phyloP scores from a whole-genome alignment of 2,329 filamentous ascomycete genomes.

The Exophiala aquamarina region DNA sequence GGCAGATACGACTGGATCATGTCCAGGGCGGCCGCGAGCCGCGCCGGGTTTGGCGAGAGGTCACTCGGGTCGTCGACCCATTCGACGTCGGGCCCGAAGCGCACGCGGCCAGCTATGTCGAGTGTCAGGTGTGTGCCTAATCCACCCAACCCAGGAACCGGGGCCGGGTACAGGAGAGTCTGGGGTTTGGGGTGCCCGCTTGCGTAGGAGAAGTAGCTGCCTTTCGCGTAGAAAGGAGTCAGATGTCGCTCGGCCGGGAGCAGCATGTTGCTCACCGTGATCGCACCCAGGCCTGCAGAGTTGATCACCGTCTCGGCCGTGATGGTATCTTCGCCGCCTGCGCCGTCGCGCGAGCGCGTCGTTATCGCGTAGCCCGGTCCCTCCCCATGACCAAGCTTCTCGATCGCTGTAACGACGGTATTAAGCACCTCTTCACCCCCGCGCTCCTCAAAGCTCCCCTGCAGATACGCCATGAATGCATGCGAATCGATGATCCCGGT shows the following conservation, averaged over 20 bases:
- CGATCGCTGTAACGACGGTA: constrained; percentile 63
- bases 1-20: constrained; percentile 83
- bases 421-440: constrained; percentile 74
- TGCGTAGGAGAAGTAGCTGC: constrained; percentile 87
- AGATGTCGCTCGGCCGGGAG: constrained; percentile 58
- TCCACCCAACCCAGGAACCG: constrained; percentile 76
- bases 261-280: constrained; percentile 78
- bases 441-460: constrained; percentile 71
- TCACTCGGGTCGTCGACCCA: constrained; percentile 78
- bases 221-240: constrained; percentile 81
- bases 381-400: constrained; percentile 55
- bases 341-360: constrained; percentile 38
- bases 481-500: constrained; percentile 94
- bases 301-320: constrained; percentile 80
- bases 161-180: constrained; percentile 84
- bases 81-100: constrained; percentile 93
- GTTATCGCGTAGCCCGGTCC: constrained; percentile 62
- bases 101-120: constrained; percentile 78
- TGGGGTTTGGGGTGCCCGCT: constrained; percentile 63
- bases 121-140: constrained; percentile 94
- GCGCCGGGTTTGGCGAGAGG: constrained; percentile 63
- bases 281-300: constrained; percentile 77
- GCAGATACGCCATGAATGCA: constrained; percentile 75
- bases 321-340: constrained; percentile 51
- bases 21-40: constrained; percentile 65